Base-by-base conservation (phyloP, 257 asterid genomes). In the Lycium barbarum region DNA sequence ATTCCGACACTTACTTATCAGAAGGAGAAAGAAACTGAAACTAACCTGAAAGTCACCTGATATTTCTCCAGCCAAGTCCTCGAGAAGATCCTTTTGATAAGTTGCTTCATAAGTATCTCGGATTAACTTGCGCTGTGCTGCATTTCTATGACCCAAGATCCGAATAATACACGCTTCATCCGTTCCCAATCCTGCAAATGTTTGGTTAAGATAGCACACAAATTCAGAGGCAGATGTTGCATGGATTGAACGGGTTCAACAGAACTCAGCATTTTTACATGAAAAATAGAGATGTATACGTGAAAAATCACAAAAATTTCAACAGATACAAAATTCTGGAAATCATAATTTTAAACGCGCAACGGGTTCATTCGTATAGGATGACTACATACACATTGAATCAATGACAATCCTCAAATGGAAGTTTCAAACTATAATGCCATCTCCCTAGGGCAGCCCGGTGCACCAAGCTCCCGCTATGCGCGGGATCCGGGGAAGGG, bases 111-210 rank as follows among this genome's bases (percentile, higher is more conserved):
- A 96, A 13, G 92, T 88, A 36, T 92, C 94, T 8, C 93, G 89
- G 82, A 96, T 94, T 91, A 91, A 68, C 85, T 89, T 93, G n/a
- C 98, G 86, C 53, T 96, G 99, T 0, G 86, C 83, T 26, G 91
- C 99, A 66, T 92, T 96, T 85, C 99, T 90, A 88, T 96, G 98
- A 17, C 95, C 96, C 87, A 94, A 88, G 86, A 94, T 93, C 84
- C 81, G 67, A 89, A 94, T 90, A 12, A 93, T 93, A 35, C 86
- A 43, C 9, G 80, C 88, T 89, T 96, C 99, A 80, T 96, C 87
- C 59, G 97, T 96, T 72, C 98, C 97, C 92, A 90, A 91, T 87
- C 98, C 98, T 94, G 87, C 85, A 86, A 83, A 73, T 49, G 22
- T 79, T 13, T 20, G 20, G 20, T 73, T 14, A 18, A 43, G 36